Percentiles rank a stretch among this genome's conserved stretches.
These are phyloP conservation scores for Cystobasidium pallidum DNA, from an alignment of 1,284 basidiomycete genomes.

Conservation along the genomic window DNA sequence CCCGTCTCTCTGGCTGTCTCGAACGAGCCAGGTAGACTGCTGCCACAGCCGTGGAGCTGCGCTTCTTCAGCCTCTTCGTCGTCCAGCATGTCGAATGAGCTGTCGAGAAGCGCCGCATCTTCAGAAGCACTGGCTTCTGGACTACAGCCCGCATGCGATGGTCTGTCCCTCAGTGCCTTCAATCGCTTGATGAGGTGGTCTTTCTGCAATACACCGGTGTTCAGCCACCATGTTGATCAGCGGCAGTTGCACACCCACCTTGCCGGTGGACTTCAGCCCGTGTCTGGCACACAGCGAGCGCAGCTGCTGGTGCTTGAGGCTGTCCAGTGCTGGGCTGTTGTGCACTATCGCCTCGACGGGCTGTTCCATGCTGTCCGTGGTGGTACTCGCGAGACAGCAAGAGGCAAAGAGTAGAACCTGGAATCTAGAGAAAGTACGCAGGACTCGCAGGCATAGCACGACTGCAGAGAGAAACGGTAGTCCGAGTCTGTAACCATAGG, in stretches of 20 bases:
- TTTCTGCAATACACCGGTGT: conserved; percentile 11
- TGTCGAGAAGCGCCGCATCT: no score
- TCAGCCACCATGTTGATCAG: neutral
- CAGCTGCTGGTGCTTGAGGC: conserved; percentile 32
- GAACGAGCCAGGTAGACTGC: conserved; percentile 11
- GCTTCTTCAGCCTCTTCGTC: conserved; percentile 20
- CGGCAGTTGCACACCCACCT: conserved; percentile 2
- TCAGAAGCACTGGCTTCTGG: neutral
- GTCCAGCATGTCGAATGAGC: conserved; percentile 36
- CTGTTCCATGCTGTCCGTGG: conserved; percentile 8
- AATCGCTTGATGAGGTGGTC: conserved; percentile 27
- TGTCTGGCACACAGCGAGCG: conserved; percentile 29
- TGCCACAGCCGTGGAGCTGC: conserved; percentile 5
- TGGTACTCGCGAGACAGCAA: conserved; percentile 5
- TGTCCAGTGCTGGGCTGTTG: conserved; percentile 35
- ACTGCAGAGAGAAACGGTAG: no score
- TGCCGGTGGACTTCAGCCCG: conserved; percentile 34
- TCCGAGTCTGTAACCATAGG: no score
- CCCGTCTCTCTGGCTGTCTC: neutral
- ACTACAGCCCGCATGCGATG: neutral
- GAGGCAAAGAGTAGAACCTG: conserved; percentile 18
- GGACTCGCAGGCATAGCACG: no score
- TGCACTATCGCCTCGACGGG: conserved; percentile 27
- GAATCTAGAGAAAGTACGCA: no score
- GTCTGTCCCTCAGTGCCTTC: conserved; percentile 21